phyloP scores from a whole-genome alignment of 2,329 filamentous ascomycete genomes.

The Fusarium sp. region DNA sequence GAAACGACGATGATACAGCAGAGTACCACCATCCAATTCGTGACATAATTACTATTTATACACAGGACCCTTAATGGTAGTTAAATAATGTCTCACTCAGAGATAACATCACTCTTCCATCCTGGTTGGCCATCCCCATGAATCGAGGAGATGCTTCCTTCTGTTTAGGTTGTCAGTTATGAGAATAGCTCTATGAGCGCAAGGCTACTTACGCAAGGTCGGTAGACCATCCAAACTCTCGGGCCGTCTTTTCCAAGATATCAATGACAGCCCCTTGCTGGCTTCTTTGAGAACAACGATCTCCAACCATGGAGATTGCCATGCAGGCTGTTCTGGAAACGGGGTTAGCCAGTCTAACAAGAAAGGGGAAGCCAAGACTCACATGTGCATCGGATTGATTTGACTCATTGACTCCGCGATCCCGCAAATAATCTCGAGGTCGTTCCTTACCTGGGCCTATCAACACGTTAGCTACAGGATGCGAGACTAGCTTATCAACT shows the following conservation, averaged over 20 bases:
- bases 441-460: slow-evolving; percentile 37
- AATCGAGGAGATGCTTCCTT: slow-evolving; percentile 26
- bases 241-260: slow-evolving; percentile 24
- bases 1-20: neutral
- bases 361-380: neutral
- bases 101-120: neutral
- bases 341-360: neutral
- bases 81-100: neutral
- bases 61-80: neutral
- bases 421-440: slow-evolving; percentile 43
- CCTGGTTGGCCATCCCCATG: slow-evolving; percentile 20
- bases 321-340: slow-evolving; percentile 37
- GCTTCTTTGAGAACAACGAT: slow-evolving; percentile 39
- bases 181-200: neutral
- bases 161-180: neutral
- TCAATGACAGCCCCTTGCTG: slow-evolving; percentile 25
- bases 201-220: slow-evolving; percentile 13
- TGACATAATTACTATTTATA: neutral
- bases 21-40: neutral
- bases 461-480: too few relatives aligned
- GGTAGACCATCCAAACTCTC: slow-evolving; percentile 20
- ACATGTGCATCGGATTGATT: slow-evolving; percentile 43
- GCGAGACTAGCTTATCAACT: too few relatives aligned
- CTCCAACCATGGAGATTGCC: slow-evolving; percentile 48
- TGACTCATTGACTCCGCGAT: slow-evolving; percentile 41